These are phyloP conservation scores for Trichosporon sp. DNA, from an alignment of 1,284 basidiomycete species.

Conservation along the genomic window DNA sequence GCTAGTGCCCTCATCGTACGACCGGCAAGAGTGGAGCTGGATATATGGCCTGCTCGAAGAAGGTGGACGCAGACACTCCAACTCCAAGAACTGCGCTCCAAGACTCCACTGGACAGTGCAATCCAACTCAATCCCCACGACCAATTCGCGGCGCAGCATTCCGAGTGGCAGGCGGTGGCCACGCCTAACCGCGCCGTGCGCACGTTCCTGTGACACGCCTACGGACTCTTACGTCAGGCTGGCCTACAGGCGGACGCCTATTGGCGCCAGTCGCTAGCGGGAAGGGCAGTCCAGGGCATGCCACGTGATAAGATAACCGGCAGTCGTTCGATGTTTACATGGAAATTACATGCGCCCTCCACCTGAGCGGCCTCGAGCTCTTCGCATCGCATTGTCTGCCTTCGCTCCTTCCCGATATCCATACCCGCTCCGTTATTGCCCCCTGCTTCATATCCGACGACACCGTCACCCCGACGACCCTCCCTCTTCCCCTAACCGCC, in stretches of 20 bases:
- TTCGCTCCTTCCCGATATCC: not conserved
- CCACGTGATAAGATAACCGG: not conserved
- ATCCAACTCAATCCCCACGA: not conserved
- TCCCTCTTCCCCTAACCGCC: not conserved
- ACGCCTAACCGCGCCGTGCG: not conserved
- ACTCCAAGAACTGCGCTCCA: not conserved
- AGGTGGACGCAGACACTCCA: not conserved
- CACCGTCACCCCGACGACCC: not conserved
- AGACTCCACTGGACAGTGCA: not conserved
- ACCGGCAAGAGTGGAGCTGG: not conserved
- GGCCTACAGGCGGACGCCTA: not conserved
- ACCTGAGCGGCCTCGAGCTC: not conserved
- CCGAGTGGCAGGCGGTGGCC: not conserved
- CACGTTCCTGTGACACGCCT: not conserved
- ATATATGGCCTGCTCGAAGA: not conserved
- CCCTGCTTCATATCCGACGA: not conserved
- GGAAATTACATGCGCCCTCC: slow-evolving; percentile 1
- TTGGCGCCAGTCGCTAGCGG: not conserved
- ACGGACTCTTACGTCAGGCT: not conserved
- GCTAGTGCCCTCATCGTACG: not conserved
- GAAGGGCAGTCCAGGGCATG: not conserved
- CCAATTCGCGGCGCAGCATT: not conserved
- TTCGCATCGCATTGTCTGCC: not conserved
- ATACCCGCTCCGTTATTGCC: not conserved
- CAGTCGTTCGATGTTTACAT: not conserved